Percentiles rank a stretch among this genome's conserved stretches.
Conservation (phyloP, 164 flowering plant species). For the Vitis riparia region DNA sequence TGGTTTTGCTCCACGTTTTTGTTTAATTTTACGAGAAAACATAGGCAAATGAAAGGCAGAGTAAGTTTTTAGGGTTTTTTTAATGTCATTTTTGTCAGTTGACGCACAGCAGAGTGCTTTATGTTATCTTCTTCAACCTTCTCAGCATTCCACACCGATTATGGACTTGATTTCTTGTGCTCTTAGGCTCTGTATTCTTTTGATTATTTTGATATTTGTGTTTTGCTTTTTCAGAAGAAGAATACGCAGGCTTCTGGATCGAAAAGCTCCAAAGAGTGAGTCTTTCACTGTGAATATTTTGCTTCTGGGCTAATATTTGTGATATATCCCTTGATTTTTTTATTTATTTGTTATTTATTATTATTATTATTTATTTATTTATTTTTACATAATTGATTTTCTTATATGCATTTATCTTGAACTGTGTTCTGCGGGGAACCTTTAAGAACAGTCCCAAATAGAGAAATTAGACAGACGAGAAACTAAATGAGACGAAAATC, state of each 20-base stretch:
- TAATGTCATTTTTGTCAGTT: too few relatives aligned
- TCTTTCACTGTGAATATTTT: neutral
- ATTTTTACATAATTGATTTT: neutral
- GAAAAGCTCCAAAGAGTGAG: constrained; percentile 1
- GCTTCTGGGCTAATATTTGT: neutral
- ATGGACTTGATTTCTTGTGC: neutral
- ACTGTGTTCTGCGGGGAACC: too few relatives aligned
- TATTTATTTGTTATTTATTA: too few relatives aligned
- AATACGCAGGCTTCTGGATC: neutral
- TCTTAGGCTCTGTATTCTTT: neutral
- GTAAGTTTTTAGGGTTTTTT: too few relatives aligned
- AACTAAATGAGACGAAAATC: too few relatives aligned
- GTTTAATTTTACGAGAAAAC: neutral
- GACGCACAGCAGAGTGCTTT: too few relatives aligned
- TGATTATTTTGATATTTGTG: neutral
- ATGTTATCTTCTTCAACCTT: too few relatives aligned
- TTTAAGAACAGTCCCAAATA: too few relatives aligned
- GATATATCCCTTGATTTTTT: neutral
- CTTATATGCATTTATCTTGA: too few relatives aligned
- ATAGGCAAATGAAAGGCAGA: neutral
- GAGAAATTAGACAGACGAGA: too few relatives aligned
- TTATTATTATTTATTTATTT: too few relatives aligned
- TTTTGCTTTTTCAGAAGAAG: neutral
- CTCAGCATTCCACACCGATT: too few relatives aligned
- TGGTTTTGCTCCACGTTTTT: neutral